Base-by-base conservation (phyloP, 2,329 filamentous ascomycete species). In the Macroventuria anomochaeta region DNA sequence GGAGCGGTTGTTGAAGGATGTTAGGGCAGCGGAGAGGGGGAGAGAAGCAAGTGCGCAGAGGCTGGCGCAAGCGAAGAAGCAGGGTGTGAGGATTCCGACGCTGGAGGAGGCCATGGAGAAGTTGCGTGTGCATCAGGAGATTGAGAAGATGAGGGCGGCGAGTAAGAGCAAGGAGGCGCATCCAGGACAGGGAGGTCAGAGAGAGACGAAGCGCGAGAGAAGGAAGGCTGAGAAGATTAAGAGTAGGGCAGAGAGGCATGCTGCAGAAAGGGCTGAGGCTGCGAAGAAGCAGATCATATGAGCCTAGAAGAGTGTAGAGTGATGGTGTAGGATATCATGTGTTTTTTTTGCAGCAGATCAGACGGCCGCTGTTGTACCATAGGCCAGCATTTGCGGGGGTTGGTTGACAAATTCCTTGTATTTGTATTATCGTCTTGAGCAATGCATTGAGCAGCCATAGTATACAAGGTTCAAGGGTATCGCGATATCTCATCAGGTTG, bases 1-100 rank as follows among this genome's bases (percentile, higher is more conserved):
- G 25, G 81, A 85, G 72, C 82, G 82, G 50, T 75, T 78, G 26
- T 77, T 76, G 29, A 90, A 90, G 73, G 78, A 83, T 33, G 79
- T 83, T 62, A 77, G 85, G 46, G 77, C 78, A 55, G 74, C 77
- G n/a, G 69, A 70, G 7, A 59, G 60, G 28, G 73, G 74, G 7
- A 59, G 73, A 15, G 25, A 51, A 13, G 56, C 60, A 17, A 73
- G 71, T 38, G 52, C 65, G 32, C 50, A 63, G 43, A 56, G 73
- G 57, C 26, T 76, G 39, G 59, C 59, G 31, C 57, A 61, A 43
- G 71, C 70, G 23, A 53, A 54, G 59, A 65, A 59, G 36, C 65
- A 69, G 42, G 69, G 68, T 2, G 28, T 64, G 10, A 34, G 53
- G 46, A 67, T 74, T 23, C 72, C 71, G 8, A 63, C 55, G 37